A percentile compares a stretch with the other conserved stretches of the same genome.
These are phyloP conservation scores for Volvox reticuliferus DNA, from an alignment of 139 green algal species.

Conservation along the genomic window DNA sequence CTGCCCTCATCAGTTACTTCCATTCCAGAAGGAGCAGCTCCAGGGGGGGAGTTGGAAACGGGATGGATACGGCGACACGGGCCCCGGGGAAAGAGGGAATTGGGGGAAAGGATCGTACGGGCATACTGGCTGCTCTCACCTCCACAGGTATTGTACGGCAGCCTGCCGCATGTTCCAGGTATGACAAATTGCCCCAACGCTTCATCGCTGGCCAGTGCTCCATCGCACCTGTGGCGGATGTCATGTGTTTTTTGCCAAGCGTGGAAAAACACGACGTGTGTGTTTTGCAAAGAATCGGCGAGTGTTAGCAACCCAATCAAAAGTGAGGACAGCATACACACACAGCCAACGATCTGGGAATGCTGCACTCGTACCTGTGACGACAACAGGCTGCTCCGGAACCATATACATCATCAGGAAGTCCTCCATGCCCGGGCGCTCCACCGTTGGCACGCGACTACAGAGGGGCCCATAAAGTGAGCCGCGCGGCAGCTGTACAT, in stretches of 20 bases:
- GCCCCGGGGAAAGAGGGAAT: too few species aligned
- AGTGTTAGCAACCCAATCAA: too few species aligned
- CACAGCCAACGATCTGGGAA: too few species aligned
- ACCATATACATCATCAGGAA: constrained; percentile 73
- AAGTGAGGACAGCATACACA: too few species aligned
- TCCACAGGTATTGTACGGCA: constrained; percentile 92
- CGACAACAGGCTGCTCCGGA: constrained; percentile 21
- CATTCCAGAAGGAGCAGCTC: too few species aligned
- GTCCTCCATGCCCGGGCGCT: constrained; percentile 70
- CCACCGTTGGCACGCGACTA: constrained; percentile 6
- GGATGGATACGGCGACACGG: background rate
- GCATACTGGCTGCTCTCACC: constrained; percentile 39
- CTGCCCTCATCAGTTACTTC: too few species aligned
- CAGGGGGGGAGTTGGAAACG: background rate
- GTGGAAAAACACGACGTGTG: too few species aligned
- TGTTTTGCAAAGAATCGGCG: too few species aligned
- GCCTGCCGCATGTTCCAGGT: constrained; percentile 81
- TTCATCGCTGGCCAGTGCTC: constrained; percentile 86
- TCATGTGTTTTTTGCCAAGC: too few species aligned
- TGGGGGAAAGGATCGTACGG: too few species aligned
- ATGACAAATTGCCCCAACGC: constrained; percentile 77
- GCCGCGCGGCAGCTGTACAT: constrained; percentile 61
- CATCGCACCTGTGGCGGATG: constrained; percentile 61
- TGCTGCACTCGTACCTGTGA: constrained; percentile 12
- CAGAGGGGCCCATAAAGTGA: constrained; percentile 54